Conservation (phyloP, 768 basidiomycete genomes). For the Coprinellus micaceus region DNA sequence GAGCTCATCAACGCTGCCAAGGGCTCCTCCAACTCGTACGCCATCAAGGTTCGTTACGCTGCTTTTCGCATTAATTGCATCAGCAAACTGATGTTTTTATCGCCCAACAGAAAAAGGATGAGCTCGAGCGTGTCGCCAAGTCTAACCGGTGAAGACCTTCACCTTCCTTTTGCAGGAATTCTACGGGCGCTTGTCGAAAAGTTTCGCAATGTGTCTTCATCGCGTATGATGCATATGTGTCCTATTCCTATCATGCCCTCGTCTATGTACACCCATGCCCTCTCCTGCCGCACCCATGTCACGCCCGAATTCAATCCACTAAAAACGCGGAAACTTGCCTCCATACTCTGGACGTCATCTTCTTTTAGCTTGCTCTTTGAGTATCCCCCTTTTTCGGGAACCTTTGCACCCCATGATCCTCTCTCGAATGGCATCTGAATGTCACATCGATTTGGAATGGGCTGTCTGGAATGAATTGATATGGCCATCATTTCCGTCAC, state of each 20-base stretch:
- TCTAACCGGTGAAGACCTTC: constrained; percentile 86
- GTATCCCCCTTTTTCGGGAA: too few relatives aligned
- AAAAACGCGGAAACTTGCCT: not conserved
- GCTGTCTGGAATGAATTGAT: too few relatives aligned
- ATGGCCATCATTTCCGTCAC: too few relatives aligned
- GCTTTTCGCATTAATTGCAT: not conserved
- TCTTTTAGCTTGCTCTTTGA: too few relatives aligned
- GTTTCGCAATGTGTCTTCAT: constrained; percentile 4
- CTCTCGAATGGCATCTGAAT: too few relatives aligned
- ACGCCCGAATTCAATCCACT: not conserved
- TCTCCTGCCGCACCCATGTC: not conserved
- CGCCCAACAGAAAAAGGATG: constrained; percentile 85
- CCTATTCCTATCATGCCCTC: constrained; percentile 4
- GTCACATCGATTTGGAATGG: too few relatives aligned
- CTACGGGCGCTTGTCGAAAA: constrained; percentile 19
- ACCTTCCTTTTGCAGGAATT: constrained; percentile 23
- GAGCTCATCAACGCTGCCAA: constrained; percentile 99
- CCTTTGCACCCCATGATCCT: too few relatives aligned
- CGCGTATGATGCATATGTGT: constrained; percentile 1
- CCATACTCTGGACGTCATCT: not conserved
- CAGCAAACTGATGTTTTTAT: not conserved
- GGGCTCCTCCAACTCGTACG: constrained; percentile 99
- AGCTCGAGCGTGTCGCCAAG: constrained; percentile 99
- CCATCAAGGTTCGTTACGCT: constrained; percentile 77
- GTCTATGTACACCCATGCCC: not conserved